These are phyloP conservation scores for Talaromyces sp. DNA, from an alignment of 2,329 filamentous ascomycete species.

Conservation along the genomic window DNA sequence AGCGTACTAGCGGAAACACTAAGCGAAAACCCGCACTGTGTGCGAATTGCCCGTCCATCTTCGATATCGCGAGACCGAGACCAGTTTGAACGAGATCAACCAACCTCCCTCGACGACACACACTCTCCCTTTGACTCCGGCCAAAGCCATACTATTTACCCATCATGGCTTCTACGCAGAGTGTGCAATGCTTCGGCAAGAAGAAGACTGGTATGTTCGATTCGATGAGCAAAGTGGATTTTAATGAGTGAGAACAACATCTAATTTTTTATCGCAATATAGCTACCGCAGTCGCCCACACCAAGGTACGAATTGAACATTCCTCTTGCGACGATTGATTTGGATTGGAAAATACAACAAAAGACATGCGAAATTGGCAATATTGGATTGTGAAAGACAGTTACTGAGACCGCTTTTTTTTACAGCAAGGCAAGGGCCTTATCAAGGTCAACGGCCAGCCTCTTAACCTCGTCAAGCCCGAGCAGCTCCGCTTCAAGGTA, in stretches of 20 bases:
- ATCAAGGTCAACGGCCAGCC: constrained; percentile 99
- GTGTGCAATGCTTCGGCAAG: constrained; percentile 99
- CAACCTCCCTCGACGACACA: constrained; percentile 24
- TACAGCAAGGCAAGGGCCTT: constrained; percentile 75
- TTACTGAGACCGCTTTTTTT: constrained; percentile 20
- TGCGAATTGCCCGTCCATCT: constrained; percentile 8
- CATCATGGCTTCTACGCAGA: constrained; percentile 75
- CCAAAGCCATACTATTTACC: constrained; percentile 47
- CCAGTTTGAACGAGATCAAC: constrained; percentile 5
- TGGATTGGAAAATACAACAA: background rate
- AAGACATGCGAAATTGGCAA: background rate
- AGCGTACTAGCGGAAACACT: constrained; percentile 31
- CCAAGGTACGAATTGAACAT: constrained; percentile 63
- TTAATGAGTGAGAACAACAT: constrained; percentile 31
- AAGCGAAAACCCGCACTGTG: constrained; percentile 43
- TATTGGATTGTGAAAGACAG: background rate
- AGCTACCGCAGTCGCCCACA: constrained; percentile 86
- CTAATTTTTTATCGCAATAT: constrained; percentile 26
- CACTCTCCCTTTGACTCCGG: constrained; percentile 39
- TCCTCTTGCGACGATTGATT: constrained; percentile 9
- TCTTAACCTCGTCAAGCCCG: constrained; percentile 87
- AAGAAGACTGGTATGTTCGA: constrained; percentile 68
- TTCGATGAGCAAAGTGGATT: background rate
- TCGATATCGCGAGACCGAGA: constrained; percentile 6
- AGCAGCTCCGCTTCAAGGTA: constrained; percentile 97